Evolutionary conservation across 2,329 filamentous ascomycete genomes (phyloP).

Genomic region (Cucurbitaria berberidis): DNA sequence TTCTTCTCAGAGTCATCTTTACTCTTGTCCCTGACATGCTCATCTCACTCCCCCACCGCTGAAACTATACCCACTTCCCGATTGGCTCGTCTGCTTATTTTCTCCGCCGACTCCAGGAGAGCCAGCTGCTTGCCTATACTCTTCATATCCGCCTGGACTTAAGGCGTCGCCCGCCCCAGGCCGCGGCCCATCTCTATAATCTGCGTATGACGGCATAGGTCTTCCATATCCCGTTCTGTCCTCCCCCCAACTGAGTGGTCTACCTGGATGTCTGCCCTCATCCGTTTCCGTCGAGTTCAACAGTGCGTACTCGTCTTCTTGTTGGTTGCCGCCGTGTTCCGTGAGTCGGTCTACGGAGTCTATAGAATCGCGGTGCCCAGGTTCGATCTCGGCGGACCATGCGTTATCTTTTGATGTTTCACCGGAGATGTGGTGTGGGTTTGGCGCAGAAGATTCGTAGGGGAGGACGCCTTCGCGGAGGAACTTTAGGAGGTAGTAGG

Average conservation of each 20-base stretch:
- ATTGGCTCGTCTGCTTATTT: constrained; percentile 3
- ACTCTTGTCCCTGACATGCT: too few relatives aligned
- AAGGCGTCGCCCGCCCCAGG: constrained; percentile 37
- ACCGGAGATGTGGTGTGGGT: constrained; percentile 51
- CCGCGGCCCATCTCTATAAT: constrained; percentile 48
- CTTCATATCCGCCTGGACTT: constrained; percentile 47
- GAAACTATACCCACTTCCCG: constrained; percentile 32
- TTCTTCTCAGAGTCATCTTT: too few relatives aligned
- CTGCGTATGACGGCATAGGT: constrained; percentile 30
- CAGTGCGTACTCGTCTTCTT: constrained; percentile 60
- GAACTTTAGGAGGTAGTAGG: constrained; percentile 63
- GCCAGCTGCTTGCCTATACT: constrained; percentile 37
- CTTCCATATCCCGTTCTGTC: constrained; percentile 29
- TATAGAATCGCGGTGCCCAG: constrained; percentile 49
- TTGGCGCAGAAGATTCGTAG: constrained; percentile 49
- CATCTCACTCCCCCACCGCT: constrained; percentile 3
- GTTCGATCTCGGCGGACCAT: constrained; percentile 53
- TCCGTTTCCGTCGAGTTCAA: constrained; percentile 53
- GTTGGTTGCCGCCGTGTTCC: constrained; percentile 51
- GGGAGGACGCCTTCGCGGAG: constrained; percentile 63
- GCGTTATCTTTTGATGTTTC: constrained; percentile 49
- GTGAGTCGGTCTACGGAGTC: constrained; percentile 50
- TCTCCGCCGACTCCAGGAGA: constrained; percentile 3
- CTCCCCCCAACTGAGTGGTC: constrained; percentile 49
- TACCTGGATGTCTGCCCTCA: constrained; percentile 48